Base-by-base conservation (phyloP, 441 rosid species). In the Bocquillonia castaneifolia region DNA sequence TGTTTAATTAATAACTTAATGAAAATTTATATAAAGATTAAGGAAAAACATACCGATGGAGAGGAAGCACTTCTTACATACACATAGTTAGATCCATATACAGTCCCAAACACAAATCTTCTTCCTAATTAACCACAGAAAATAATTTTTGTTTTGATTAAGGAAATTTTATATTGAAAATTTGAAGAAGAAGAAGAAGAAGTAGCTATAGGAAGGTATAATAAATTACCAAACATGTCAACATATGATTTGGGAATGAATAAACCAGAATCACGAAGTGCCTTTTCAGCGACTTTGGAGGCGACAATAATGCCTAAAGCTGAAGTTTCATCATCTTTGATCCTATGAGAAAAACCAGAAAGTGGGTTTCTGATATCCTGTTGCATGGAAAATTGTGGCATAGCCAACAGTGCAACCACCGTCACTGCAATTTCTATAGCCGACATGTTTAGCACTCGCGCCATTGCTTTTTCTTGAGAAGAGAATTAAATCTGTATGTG, bases 391-490 rank as follows among this genome's bases (percentile, higher is more conserved):
- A 23, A 47, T 10, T 63, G 56, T 1, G 15, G 42, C 29, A 64
- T 52, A 51, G n/a, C 22, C 45, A 64, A 23, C 47, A 64, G 22
- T 6, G 44, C 68, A 32, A 64, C 10, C 45, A 64, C 32, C 47
- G 51, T 20, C 58, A 8, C 20, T 3, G 45, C 34, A n/a, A n/a
- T n/a, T n/a, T n/a, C n/a, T n/a, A n/a, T n/a, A n/a, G n/a, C n/a
- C n/a, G n/a, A n/a, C n/a, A n/a, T n/a, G n/a, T n/a, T n/a, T n/a
- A n/a, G n/a, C n/a, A n/a, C n/a, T n/a, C n/a, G n/a, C n/a, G n/a
- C n/a, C n/a, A n/a, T n/a, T n/a, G n/a, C n/a, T n/a, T n/a, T n/a
- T n/a, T n/a, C n/a, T n/a, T n/a, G n/a, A n/a, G n/a, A n/a, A n/a
- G n/a, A n/a, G n/a, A n/a, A n/a, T n/a, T n/a, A n/a, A n/a, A n/a